phyloP scores from a whole-genome alignment of 2,329 filamentous ascomycete species.

The Aquanectria penicillioides region DNA sequence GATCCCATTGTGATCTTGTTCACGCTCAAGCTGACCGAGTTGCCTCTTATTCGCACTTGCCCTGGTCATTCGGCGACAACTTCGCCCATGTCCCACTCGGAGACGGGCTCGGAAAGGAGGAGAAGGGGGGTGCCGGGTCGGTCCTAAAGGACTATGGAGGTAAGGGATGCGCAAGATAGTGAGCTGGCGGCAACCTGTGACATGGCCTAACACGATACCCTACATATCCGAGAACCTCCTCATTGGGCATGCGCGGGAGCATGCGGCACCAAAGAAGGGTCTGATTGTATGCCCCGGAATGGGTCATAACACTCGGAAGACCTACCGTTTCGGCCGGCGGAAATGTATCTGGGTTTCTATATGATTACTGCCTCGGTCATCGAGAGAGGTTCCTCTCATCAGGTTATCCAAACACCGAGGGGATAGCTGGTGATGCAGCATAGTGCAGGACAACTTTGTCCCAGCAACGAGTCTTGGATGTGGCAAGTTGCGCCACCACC shows the following conservation, averaged over 20 bases:
- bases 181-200: slow-evolving; percentile 27
- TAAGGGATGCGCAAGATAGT: slow-evolving; percentile 30
- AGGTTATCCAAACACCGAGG: slow-evolving; percentile 7
- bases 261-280: slow-evolving; percentile 19
- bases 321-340: not conserved
- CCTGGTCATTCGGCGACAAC: slow-evolving; percentile 29
- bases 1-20: slow-evolving; percentile 35
- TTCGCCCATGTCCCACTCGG: slow-evolving; percentile 25
- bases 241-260: slow-evolving; percentile 24
- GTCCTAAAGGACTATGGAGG: slow-evolving; percentile 13
- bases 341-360: not conserved
- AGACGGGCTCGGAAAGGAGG: slow-evolving; percentile 25
- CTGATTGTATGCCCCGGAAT: slow-evolving; percentile 10
- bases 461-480: not conserved
- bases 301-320: not conserved
- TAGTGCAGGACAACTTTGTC: slow-evolving; percentile 27
- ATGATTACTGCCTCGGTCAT: slow-evolving; percentile 15
- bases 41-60: slow-evolving; percentile 26
- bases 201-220: slow-evolving; percentile 20
- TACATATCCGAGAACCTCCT: slow-evolving; percentile 18
- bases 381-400: not conserved
- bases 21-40: slow-evolving; percentile 28
- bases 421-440: slow-evolving; percentile 13
- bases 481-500: not conserved
- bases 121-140: slow-evolving; percentile 29